Percentiles rank a stretch among this genome's conserved stretches.
phyloP scores from a whole-genome alignment of 2,329 filamentous ascomycete species.

The Curvularia hawaiiensis region DNA sequence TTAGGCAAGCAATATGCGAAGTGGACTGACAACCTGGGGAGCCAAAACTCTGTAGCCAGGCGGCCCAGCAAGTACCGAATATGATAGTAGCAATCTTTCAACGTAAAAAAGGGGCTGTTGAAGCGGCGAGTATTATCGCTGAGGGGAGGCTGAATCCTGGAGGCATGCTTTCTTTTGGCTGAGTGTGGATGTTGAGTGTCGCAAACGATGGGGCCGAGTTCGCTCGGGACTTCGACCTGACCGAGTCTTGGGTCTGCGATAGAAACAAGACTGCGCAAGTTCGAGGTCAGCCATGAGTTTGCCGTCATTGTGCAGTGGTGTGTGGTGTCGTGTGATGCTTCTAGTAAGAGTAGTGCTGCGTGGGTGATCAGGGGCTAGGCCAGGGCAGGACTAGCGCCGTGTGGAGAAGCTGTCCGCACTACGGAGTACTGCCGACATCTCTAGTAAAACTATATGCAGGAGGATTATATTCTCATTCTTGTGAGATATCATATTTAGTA shows the following conservation, averaged over 20 bases:
- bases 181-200: neutral
- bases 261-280: neutral
- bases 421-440: neutral
- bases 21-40: slow-evolving; percentile 7
- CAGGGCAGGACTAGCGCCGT: neutral
- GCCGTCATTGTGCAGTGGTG: slow-evolving; percentile 4
- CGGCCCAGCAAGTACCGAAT: neutral
- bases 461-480: too few relatives aligned
- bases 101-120: neutral
- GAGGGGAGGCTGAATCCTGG: neutral
- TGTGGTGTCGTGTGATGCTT: slow-evolving; percentile 3
- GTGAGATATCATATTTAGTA: too few relatives aligned
- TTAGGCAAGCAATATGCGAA: slow-evolving; percentile 16
- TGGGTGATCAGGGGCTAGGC: slow-evolving; percentile 1
- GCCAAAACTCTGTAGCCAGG: slow-evolving; percentile 2
- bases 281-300: neutral
- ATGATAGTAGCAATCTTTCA: neutral
- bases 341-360: neutral
- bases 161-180: neutral
- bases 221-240: neutral
- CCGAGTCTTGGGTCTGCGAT: neutral
- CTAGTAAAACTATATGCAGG: too few relatives aligned
- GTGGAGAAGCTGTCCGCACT: neutral
- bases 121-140: neutral
- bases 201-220: neutral